phyloP scores from a whole-genome alignment of 164 flowering plant species.

The Santalum album region DNA sequence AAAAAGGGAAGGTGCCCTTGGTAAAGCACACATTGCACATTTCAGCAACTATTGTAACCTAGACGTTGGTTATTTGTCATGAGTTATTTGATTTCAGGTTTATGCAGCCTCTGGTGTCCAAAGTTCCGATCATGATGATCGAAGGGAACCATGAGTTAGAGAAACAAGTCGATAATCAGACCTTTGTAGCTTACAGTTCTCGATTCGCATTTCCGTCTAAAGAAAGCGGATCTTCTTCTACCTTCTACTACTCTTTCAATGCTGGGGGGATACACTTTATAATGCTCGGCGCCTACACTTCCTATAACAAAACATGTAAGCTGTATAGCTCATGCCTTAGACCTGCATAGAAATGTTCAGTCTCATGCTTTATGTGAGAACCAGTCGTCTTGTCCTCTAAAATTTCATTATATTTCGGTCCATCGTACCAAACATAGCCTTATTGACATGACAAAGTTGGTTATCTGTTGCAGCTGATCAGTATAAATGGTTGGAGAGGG shows the following conservation, averaged over 20 bases:
- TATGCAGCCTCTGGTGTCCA: neutral
- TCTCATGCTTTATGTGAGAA: no score
- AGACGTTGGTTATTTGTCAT: no score
- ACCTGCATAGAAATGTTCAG: no score
- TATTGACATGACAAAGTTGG: no score
- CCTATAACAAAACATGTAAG: neutral
- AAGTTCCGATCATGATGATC: neutral
- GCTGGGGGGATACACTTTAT: neutral
- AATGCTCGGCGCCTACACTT: neutral
- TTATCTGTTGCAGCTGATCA: neutral
- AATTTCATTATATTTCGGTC: no score
- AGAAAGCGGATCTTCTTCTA: neutral
- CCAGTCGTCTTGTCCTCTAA: no score
- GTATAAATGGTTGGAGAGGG: conserved; percentile 2
- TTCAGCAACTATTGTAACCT: no score
- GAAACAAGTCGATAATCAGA: neutral
- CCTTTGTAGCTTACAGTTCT: conserved; percentile 1
- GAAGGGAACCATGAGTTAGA: neutral
- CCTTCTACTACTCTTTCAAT: conserved; percentile 2
- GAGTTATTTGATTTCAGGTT: neutral
- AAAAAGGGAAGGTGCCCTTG: no score
- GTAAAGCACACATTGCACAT: no score
- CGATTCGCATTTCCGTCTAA: conserved; percentile 3
- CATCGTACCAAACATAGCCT: no score
- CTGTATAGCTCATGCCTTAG: neutral